Percentiles rank a stretch among this genome's conserved stretches.
Evolutionary conservation across 2,329 filamentous ascomycete genomes (phyloP).

Genomic region (Fusarium burgessii): DNA sequence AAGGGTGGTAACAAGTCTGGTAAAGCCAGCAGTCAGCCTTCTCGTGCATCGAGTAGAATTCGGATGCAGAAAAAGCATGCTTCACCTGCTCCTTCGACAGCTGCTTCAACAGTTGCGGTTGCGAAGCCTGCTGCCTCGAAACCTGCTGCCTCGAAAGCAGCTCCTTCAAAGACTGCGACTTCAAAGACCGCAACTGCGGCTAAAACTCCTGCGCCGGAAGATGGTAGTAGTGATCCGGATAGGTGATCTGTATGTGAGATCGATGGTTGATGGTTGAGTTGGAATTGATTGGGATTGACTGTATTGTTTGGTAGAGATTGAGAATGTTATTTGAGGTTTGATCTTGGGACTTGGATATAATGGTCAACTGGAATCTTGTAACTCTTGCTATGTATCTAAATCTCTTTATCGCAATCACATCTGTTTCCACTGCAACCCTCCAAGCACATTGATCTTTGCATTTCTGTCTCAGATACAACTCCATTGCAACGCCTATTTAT

Average conservation of each 20-base stretch:
- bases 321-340: not conserved
- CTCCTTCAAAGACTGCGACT: not conserved
- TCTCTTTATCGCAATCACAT: not conserved
- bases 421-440: not conserved
- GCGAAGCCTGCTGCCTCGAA: not conserved
- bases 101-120: not conserved
- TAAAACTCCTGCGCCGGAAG: not conserved
- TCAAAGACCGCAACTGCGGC: not conserved
- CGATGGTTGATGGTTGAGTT: not conserved
- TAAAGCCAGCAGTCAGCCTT: conserved; percentile 13
- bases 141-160: not conserved
- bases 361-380: not conserved
- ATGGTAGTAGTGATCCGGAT: not conserved
- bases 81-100: not conserved
- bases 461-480: conserved; percentile 1
- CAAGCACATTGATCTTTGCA: not conserved
- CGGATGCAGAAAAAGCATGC: not conserved
- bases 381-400: conserved; percentile 1
- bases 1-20: conserved; percentile 5
- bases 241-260: not conserved
- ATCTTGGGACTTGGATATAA: not conserved
- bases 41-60: conserved; percentile 25
- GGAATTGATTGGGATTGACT: too few relatives aligned
- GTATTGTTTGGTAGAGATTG: not conserved
- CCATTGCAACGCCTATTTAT: conserved; percentile 36